A percentile compares a stretch with the other conserved stretches of the same genome.
Conservation (phyloP, 805 yeast species). For the Huiozyma sinensis region DNA sequence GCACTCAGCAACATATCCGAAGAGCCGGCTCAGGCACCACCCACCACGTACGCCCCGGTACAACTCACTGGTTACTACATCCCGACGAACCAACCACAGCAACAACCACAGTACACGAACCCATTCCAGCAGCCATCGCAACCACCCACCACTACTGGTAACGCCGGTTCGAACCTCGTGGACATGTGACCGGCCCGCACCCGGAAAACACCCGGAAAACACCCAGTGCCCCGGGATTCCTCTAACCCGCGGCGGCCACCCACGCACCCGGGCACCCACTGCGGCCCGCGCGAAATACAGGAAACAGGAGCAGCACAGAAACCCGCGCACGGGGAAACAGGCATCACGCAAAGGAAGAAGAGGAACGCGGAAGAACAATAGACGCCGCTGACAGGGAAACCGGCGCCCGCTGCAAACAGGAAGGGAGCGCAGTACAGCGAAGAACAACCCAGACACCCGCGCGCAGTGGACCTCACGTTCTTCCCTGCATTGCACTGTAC, state of each 20-base stretch:
- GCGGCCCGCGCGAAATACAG: too few species aligned
- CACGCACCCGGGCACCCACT: not conserved
- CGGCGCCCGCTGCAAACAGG: too few species aligned
- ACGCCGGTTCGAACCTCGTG: slow-evolving; percentile 16
- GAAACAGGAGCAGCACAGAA: not conserved
- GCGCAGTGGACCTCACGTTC: too few species aligned
- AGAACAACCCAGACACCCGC: too few species aligned
- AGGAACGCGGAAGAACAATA: too few species aligned
- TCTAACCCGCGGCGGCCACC: not conserved
- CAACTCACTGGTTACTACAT: slow-evolving; percentile 3
- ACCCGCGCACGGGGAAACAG: not conserved
- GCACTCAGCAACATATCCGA: slow-evolving; percentile 18
- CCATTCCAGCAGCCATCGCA: slow-evolving; percentile 2
- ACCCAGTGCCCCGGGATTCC: not conserved
- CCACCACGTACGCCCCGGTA: slow-evolving; percentile 7
- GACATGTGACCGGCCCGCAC: slow-evolving; percentile 14
- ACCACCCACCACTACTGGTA: not conserved
- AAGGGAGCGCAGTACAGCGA: too few species aligned
- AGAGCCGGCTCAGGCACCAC: slow-evolving; percentile 4
- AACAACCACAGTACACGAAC: slow-evolving; percentile 5
- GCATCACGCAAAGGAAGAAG: too few species aligned
- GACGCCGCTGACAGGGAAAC: too few species aligned
- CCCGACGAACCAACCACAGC: slow-evolving; percentile 5
- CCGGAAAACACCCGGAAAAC: not conserved
- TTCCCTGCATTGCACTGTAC: too few species aligned